Evolutionary conservation across 78 protist genomes (phyloP).

Genomic region (Dictyostelium brefeldianum): DNA sequence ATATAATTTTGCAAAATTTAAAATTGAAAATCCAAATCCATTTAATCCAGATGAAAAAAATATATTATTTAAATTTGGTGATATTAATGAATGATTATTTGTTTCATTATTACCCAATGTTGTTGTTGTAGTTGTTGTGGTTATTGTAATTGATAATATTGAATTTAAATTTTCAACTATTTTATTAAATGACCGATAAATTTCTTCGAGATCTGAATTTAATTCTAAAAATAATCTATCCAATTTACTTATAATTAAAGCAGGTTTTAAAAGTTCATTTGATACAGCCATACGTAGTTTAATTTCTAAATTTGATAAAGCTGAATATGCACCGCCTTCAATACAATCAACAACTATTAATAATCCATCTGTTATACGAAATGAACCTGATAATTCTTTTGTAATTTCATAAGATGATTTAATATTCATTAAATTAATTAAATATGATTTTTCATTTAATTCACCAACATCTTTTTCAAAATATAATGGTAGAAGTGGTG

Average conservation of each 20-base stretch:
- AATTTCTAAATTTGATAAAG: neutral
- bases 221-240: slow-evolving; percentile 84
- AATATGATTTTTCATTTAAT: slow-evolving; percentile 2
- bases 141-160: slow-evolving; percentile 77
- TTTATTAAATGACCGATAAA: slow-evolving; percentile 69
- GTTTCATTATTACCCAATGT: too few species aligned
- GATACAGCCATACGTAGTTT: neutral
- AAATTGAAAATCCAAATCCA: slow-evolving; percentile 92
- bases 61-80: slow-evolving; percentile 86
- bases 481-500: too few species aligned
- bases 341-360: slow-evolving; percentile 96
- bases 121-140: too few species aligned
- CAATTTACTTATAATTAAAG: slow-evolving; percentile 90
- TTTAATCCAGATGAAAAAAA: slow-evolving; percentile 89
- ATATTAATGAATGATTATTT: slow-evolving; percentile 92
- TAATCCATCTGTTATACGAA: slow-evolving; percentile 95
- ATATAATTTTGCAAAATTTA: slow-evolving; percentile 62
- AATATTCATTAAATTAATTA: slow-evolving; percentile 95
- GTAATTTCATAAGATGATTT: slow-evolving; percentile 97
- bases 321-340: slow-evolving; percentile 96
- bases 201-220: slow-evolving; percentile 82
- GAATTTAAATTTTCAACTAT: slow-evolving; percentile 92
- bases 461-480: too few species aligned
- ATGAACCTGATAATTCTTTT: slow-evolving; percentile 88
- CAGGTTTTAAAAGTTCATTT: slow-evolving; percentile 86